A percentile compares a stretch with the other conserved stretches of the same genome.
These are phyloP conservation scores for Colletotrichum eremochloae DNA, from an alignment of 2,329 filamentous ascomycete species.

Conservation along the genomic window DNA sequence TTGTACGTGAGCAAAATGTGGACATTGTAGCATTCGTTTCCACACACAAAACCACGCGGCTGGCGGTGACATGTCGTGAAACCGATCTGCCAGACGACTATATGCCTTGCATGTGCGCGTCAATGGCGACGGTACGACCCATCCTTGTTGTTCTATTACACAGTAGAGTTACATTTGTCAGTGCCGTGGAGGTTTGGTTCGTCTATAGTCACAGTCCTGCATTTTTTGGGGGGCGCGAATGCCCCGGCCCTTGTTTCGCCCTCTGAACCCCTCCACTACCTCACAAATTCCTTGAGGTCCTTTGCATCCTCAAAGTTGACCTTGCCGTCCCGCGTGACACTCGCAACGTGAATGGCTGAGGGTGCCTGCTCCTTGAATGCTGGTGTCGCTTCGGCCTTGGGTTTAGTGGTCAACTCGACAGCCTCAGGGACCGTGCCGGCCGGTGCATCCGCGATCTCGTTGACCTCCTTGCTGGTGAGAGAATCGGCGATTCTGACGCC, in stretches of 20 bases:
- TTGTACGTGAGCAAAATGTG: not conserved
- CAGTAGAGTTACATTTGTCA: conserved; percentile 40
- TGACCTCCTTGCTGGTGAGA: conserved; percentile 82
- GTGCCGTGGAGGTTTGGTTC: conserved; percentile 17
- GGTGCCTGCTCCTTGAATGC: conserved; percentile 52
- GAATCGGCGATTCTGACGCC: conserved; percentile 83
- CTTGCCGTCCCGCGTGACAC: conserved; percentile 72
- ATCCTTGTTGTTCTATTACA: conserved; percentile 37
- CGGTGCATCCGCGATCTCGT: conserved; percentile 88
- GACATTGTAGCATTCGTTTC: not conserved
- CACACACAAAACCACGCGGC: not conserved
- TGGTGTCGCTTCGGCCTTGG: conserved; percentile 50
- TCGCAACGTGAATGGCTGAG: conserved; percentile 67
- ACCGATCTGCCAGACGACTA: not conserved
- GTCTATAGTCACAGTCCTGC: conserved; percentile 4
- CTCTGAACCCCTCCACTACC: conserved; percentile 47
- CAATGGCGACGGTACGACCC: not conserved
- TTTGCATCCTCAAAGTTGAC: conserved; percentile 74
- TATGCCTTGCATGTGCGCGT: not conserved
- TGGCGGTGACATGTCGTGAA: not conserved
- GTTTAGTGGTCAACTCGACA: conserved; percentile 60
- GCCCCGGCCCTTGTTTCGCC: not conserved
- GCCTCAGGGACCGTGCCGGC: conserved; percentile 77
- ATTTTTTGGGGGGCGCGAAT: not conserved
- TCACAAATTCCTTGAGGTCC: conserved; percentile 68